phyloP scores from a whole-genome alignment of 257 asterid species.

The Fraxinus americana region DNA sequence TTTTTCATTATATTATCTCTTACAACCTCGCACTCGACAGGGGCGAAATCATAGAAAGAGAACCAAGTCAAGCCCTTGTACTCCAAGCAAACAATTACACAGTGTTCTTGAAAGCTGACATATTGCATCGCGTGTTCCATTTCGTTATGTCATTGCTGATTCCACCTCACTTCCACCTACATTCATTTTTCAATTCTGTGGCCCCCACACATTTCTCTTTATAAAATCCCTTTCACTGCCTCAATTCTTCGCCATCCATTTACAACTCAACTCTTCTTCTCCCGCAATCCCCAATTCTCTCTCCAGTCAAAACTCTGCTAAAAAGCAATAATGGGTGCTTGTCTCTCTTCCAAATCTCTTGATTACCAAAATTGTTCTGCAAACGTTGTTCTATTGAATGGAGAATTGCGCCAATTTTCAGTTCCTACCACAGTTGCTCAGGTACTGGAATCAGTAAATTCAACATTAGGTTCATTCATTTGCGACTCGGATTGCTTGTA shows the following conservation, averaged over 20 bases:
- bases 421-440: slow-evolving; percentile 47
- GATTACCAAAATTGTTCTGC: slow-evolving; percentile 30
- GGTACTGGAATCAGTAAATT: slow-evolving; percentile 31
- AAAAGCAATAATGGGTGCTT: slow-evolving; percentile 44
- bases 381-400: slow-evolving; percentile 42
- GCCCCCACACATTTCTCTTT: background rate
- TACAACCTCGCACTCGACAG: too few species aligned
- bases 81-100: too few species aligned
- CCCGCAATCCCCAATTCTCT: background rate
- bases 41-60: too few species aligned
- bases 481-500: slow-evolving; percentile 63
- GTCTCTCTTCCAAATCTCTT: slow-evolving; percentile 39
- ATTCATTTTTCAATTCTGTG: background rate
- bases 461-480: slow-evolving; percentile 29
- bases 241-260: background rate
- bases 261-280: background rate
- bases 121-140: background rate
- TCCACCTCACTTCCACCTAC: background rate
- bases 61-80: too few species aligned
- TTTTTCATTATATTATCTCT: too few species aligned
- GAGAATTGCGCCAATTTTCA: slow-evolving; percentile 45
- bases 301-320: background rate
- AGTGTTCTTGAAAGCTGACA: background rate
- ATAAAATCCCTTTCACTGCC: background rate
- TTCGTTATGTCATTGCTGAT: slow-evolving; percentile 8